Conservation (phyloP, 257 asterid species). For the Fraxinus anomala region DNA sequence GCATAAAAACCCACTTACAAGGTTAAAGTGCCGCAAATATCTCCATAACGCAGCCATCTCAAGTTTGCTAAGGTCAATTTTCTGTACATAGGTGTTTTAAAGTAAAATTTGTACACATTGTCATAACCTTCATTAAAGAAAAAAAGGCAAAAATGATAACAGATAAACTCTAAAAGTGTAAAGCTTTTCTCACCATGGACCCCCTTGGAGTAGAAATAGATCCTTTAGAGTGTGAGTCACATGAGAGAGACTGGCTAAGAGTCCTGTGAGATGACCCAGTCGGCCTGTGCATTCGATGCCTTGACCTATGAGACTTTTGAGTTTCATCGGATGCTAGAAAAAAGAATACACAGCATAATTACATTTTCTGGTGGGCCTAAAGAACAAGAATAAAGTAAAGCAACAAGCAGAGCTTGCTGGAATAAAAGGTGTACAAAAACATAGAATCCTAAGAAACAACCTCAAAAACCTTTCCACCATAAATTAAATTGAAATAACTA, state of each 20-base stretch:
- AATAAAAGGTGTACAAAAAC: conserved; percentile 13
- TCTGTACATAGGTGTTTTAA: conserved; percentile 32
- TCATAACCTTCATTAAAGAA: background rate
- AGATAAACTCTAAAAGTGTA: background rate
- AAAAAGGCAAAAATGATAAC: background rate
- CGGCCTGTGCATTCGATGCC: conserved; percentile 63
- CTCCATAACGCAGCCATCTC: conserved; percentile 90
- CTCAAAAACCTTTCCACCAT: conserved; percentile 21
- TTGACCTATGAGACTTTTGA: conserved; percentile 74
- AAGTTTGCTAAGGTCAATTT: conserved; percentile 87
- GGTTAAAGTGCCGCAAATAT: conserved; percentile 83
- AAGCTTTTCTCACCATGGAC: conserved; percentile 50
- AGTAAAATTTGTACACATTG: background rate
- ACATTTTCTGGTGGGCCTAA: conserved; percentile 52
- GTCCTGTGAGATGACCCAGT: conserved; percentile 57
- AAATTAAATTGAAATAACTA: conserved; percentile 5
- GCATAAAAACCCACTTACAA: conserved; percentile 42
- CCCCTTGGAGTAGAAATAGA: conserved; percentile 42
- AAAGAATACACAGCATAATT: conserved; percentile 29
- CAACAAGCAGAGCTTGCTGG: conserved; percentile 20
- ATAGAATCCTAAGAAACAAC: conserved; percentile 66
- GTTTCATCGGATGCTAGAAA: conserved; percentile 71
- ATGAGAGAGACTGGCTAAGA: conserved; percentile 60
- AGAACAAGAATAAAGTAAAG: conserved; percentile 39
- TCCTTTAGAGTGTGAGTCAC: conserved; percentile 53